phyloP scores from a whole-genome alignment of 768 basidiomycete genomes.

The Russula virescens region DNA sequence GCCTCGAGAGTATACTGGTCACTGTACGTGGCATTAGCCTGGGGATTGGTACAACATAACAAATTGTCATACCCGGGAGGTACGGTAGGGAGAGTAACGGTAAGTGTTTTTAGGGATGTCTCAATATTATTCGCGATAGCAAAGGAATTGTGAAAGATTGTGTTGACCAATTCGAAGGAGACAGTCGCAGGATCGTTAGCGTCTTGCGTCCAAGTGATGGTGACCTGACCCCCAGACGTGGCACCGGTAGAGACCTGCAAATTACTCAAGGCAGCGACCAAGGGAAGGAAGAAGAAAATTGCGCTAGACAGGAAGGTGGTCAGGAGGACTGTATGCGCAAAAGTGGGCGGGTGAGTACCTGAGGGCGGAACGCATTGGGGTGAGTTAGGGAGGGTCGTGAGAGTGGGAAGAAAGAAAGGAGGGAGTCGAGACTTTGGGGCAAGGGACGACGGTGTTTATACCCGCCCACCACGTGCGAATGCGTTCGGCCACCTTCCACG shows the following conservation, averaged over 20 bases:
- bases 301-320: neutral
- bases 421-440: neutral
- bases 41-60: neutral
- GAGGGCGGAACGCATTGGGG: slow-evolving; percentile 2
- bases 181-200: neutral
- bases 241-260: neutral
- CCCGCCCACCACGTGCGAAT: neutral
- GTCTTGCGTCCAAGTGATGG: slow-evolving; percentile 2
- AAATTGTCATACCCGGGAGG: slow-evolving; percentile 1
- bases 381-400: neutral
- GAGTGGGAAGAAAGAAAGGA: neutral
- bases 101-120: neutral
- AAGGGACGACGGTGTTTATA: neutral
- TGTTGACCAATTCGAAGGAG: slow-evolving; percentile 12
- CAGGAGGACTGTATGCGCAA: neutral
- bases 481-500: too few species aligned
- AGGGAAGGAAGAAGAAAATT: slow-evolving; percentile 18
- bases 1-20: slow-evolving; percentile 17
- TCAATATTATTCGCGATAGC: slow-evolving; percentile 23
- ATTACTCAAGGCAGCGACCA: slow-evolving; percentile 14
- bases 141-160: slow-evolving; percentile 9
- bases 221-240: slow-evolving; percentile 11
- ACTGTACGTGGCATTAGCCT: slow-evolving; percentile 2
- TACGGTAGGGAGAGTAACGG: slow-evolving; percentile 12
- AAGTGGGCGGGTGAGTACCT: neutral